A percentile compares a stretch with the other conserved stretches of the same genome.
Evolutionary conservation across 352 stramenopile genomes (phyloP).

Genomic region (Pythium aphanidermatum): DNA sequence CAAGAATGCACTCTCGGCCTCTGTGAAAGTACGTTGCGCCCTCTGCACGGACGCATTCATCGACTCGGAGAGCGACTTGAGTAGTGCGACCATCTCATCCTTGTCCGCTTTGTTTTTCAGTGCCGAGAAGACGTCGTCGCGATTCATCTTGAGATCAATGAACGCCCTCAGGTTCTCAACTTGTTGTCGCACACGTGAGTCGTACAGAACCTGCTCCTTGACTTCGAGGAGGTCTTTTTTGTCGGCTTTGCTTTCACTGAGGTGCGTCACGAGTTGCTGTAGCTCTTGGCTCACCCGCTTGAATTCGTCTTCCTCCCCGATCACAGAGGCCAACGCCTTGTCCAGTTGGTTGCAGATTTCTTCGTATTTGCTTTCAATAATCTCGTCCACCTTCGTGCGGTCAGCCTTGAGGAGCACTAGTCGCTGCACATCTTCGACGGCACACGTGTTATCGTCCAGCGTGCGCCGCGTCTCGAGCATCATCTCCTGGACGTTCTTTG

Average conservation of each 20-base stretch:
- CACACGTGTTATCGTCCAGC: conserved; percentile 80
- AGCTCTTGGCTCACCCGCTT: conserved; percentile 80
- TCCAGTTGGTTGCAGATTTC: conserved; percentile 91
- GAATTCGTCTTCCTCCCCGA: conserved; percentile 87
- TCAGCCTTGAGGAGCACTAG: conserved; percentile 76
- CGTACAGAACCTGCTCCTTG: conserved; percentile 84
- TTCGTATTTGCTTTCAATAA: conserved; percentile 89
- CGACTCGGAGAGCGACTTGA: conserved; percentile 75
- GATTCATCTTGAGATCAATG: conserved; percentile 88
- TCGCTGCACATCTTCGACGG: conserved; percentile 77
- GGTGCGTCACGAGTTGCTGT: conserved; percentile 73
- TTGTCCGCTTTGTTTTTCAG: conserved; percentile 85
- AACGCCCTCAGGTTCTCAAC: conserved; percentile 82
- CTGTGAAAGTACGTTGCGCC: conserved; percentile 50
- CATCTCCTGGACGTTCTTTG: conserved; percentile 79
- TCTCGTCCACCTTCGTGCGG: conserved; percentile 76
- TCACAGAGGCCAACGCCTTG: conserved; percentile 75
- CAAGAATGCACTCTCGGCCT: conserved; percentile 66
- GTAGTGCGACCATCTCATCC: conserved; percentile 73
- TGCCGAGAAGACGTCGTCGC: conserved; percentile 75
- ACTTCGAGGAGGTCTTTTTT: conserved; percentile 82
- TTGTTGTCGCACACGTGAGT: conserved; percentile 79
- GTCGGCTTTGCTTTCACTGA: conserved; percentile 79
- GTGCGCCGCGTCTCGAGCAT: conserved; percentile 78
- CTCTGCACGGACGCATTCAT: conserved; percentile 80